Evolutionary conservation across 2,329 filamentous ascomycete species (phyloP).

Genomic region (Hypoxylon sp.): DNA sequence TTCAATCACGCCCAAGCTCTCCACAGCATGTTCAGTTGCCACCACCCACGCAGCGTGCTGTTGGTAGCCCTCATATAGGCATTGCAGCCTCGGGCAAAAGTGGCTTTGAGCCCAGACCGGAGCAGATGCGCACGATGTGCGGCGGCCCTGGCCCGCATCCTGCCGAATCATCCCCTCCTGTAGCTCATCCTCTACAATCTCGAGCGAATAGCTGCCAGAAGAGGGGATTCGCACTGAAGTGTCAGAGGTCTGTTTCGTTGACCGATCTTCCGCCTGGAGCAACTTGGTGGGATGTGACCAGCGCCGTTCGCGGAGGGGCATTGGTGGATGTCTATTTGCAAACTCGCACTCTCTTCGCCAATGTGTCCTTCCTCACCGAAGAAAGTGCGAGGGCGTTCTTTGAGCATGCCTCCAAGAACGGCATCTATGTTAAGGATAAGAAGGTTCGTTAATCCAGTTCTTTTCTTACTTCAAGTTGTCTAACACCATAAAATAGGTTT

Average conservation of each 20-base stretch:
- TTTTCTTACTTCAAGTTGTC: slow-evolving; percentile 13
- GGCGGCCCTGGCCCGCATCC: not conserved
- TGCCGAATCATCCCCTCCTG: not conserved
- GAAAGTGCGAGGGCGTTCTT: slow-evolving; percentile 74
- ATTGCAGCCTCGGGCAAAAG: not conserved
- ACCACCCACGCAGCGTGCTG: not conserved
- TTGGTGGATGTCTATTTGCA: slow-evolving; percentile 77
- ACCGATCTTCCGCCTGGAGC: slow-evolving; percentile 50
- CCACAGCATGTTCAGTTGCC: not conserved
- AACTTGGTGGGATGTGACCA: slow-evolving; percentile 74
- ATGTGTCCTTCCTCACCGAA: slow-evolving; percentile 77
- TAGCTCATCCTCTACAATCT: not conserved
- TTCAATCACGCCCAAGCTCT: not conserved
- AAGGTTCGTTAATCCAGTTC: slow-evolving; percentile 63
- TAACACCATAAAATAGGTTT: slow-evolving; percentile 63
- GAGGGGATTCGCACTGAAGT: no score
- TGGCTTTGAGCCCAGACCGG: not conserved
- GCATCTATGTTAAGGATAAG: slow-evolving; percentile 76
- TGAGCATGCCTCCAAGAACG: slow-evolving; percentile 71
- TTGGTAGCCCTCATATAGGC: not conserved
- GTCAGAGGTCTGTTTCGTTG: not conserved
- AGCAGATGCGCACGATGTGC: not conserved
- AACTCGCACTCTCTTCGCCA: slow-evolving; percentile 68
- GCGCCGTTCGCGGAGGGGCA: slow-evolving; percentile 75
- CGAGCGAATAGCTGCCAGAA: not conserved